A percentile compares a stretch with the other conserved stretches of the same genome.
Evolutionary conservation across 306 rosid genomes (phyloP).

Genomic region (Prunus salicina): DNA sequence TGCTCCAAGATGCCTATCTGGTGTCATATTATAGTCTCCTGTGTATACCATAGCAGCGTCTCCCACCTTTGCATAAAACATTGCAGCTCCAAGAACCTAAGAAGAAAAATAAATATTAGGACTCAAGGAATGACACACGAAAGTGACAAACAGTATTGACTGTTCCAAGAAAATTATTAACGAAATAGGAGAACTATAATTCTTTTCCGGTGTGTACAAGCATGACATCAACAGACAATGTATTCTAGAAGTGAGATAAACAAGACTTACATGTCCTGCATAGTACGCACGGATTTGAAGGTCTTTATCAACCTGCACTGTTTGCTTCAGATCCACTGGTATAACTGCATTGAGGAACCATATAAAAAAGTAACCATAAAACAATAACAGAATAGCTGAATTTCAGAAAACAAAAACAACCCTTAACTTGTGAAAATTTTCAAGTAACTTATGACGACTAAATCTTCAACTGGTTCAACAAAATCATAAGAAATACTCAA

Average conservation of each 20-base stretch:
- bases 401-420: neutral
- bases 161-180: neutral
- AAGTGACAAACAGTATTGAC: neutral
- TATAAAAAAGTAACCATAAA: conserved; percentile 8
- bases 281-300: conserved; percentile 92
- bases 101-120: conserved; percentile 24
- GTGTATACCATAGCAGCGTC: conserved; percentile 82
- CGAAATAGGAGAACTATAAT: neutral
- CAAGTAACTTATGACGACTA: neutral
- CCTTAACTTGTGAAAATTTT: neutral
- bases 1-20: conserved; percentile 96
- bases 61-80: conserved; percentile 97
- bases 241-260: conserved; percentile 15
- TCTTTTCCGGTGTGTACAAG: neutral
- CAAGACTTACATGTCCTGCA: conserved; percentile 86
- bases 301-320: conserved; percentile 76
- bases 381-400: neutral
- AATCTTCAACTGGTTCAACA: too few species aligned
- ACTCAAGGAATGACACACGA: neutral
- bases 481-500: neutral
- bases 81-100: conserved; percentile 95
- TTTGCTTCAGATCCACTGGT: conserved; percentile 83
- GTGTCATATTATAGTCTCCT: conserved; percentile 97
- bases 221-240: neutral
- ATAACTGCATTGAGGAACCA: conserved; percentile 52